Percentiles rank a stretch among this genome's conserved stretches.
Evolutionary conservation across 164 flowering plant genomes (phyloP).

Genomic region (Stephania cephalantha): DNA sequence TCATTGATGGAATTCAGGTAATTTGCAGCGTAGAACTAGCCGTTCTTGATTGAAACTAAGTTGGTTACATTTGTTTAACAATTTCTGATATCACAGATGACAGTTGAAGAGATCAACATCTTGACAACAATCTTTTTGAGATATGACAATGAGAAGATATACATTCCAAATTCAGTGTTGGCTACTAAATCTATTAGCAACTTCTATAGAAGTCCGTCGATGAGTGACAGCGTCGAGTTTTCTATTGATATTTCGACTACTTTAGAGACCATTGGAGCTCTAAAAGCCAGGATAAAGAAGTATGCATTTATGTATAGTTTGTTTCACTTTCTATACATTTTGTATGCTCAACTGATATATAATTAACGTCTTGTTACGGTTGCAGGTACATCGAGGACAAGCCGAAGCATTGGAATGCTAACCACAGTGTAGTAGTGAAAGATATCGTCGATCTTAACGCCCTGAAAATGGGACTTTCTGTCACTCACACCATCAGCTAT

Average conservation of each 20-base stretch:
- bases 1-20: constrained; percentile 92
- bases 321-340: not conserved
- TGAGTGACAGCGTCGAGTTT: constrained; percentile 73
- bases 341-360: not conserved
- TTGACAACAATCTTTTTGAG: constrained; percentile 71
- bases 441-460: constrained; percentile 75
- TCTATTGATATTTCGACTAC: constrained; percentile 64
- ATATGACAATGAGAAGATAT: constrained; percentile 78
- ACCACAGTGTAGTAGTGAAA: constrained; percentile 48
- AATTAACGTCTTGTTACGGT: not conserved
- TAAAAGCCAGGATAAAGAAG: constrained; percentile 56
- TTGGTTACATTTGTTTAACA: constrained; percentile 7
- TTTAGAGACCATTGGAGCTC: constrained; percentile 46
- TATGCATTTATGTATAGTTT: constrained; percentile 23
- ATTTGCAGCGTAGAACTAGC: not conserved
- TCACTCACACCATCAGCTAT: constrained; percentile 73
- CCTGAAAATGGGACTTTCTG: constrained; percentile 60
- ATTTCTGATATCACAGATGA: constrained; percentile 42
- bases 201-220: constrained; percentile 76
- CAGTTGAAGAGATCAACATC: constrained; percentile 92
- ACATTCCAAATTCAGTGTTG: constrained; percentile 69
- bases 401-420: constrained; percentile 66
- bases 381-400: constrained; percentile 70
- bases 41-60: not conserved
- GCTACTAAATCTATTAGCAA: constrained; percentile 79